Conservation (phyloP, 148 eudicot species). For the Heliosperma pusillum region DNA sequence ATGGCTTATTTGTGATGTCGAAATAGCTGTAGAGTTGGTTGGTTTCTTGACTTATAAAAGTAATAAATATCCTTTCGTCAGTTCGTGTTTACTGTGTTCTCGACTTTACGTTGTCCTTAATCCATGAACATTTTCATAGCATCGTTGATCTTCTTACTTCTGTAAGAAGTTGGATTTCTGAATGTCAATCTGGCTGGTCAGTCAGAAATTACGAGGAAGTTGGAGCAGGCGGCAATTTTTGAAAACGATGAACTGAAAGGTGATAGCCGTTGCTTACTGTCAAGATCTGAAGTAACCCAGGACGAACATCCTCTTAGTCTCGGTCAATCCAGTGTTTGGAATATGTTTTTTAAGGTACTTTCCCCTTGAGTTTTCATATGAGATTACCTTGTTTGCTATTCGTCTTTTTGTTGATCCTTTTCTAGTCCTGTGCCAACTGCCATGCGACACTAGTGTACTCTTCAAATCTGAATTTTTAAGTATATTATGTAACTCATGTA, state of each 20-base stretch:
- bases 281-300: slow-evolving; percentile 72
- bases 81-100: background rate
- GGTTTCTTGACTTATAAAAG: background rate
- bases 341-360: slow-evolving; percentile 90
- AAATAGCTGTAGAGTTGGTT: background rate
- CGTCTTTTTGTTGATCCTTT: background rate
- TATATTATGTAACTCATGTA: too few species aligned
- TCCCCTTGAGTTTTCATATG: background rate
- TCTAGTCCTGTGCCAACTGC: background rate
- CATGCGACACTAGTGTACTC: too few species aligned
- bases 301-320: slow-evolving; percentile 98
- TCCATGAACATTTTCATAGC: slow-evolving; percentile 1
- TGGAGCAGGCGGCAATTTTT: slow-evolving; percentile 47
- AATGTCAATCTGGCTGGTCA: slow-evolving; percentile 82
- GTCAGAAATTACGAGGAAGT: slow-evolving; percentile 90
- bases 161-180: slow-evolving; percentile 40
- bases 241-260: slow-evolving; percentile 43
- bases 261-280: slow-evolving; percentile 53
- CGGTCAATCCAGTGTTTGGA: slow-evolving; percentile 89
- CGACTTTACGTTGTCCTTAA: background rate
- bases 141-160: slow-evolving; percentile 20
- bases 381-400: background rate
- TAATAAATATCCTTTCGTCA: too few species aligned
- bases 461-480: too few species aligned
- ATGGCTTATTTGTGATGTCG: slow-evolving; percentile 3